Percentiles rank a stretch among this genome's conserved stretches.
These are phyloP conservation scores for Cladophialophora yegresii DNA, from an alignment of 2,329 filamentous ascomycete genomes.

Conservation along the genomic window DNA sequence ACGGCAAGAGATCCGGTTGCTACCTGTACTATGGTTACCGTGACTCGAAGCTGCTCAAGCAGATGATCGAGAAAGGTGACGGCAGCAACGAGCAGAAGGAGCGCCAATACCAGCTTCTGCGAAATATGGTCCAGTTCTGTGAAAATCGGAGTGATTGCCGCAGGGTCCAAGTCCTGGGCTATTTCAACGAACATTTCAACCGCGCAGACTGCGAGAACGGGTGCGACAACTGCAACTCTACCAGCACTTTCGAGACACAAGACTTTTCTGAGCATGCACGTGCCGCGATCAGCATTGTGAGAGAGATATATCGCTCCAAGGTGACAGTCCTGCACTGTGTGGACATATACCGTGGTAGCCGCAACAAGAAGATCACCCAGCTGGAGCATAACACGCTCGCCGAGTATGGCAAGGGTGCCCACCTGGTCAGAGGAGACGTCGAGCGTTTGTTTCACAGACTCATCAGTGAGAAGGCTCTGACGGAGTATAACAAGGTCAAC, in stretches of 20 bases:
- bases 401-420: slow-evolving; percentile 68
- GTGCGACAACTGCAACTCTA: slow-evolving; percentile 88
- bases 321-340: slow-evolving; percentile 78
- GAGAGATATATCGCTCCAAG: slow-evolving; percentile 56
- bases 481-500: slow-evolving; percentile 69
- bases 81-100: slow-evolving; percentile 77
- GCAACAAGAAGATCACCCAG: slow-evolving; percentile 60
- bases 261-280: slow-evolving; percentile 77
- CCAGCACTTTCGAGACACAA: slow-evolving; percentile 67
- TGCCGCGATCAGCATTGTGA: slow-evolving; percentile 69
- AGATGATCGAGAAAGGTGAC: slow-evolving; percentile 81
- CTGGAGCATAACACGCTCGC: slow-evolving; percentile 55
- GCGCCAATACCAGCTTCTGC: slow-evolving; percentile 80
- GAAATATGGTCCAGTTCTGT: slow-evolving; percentile 81
- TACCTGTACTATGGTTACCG: slow-evolving; percentile 84
- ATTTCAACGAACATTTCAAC: slow-evolving; percentile 86
- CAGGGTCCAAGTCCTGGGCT: slow-evolving; percentile 82
- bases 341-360: slow-evolving; percentile 77
- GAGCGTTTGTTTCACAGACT: slow-evolving; percentile 82
- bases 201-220: slow-evolving; percentile 68
- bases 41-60: slow-evolving; percentile 72
- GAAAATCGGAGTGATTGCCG: slow-evolving; percentile 88
- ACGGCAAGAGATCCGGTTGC: slow-evolving; percentile 83
- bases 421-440: slow-evolving; percentile 72
- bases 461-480: slow-evolving; percentile 70